A percentile compares a stretch with the other conserved stretches of the same genome.
Conservation (phyloP, 768 basidiomycete species). For the Pholiota microspora region DNA sequence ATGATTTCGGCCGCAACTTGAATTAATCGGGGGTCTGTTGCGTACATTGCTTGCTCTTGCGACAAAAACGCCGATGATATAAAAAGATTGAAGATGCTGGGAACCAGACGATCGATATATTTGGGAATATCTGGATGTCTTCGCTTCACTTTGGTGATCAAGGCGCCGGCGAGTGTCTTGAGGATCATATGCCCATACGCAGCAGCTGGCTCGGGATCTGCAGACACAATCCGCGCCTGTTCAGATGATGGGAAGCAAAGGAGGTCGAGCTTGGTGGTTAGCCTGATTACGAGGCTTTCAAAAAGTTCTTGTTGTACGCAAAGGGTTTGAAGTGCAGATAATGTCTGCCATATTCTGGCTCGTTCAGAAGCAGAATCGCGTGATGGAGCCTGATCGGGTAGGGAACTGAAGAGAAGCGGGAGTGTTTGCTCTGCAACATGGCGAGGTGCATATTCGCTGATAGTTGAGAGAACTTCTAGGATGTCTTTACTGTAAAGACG, state of each 20-base stretch:
- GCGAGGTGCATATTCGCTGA: constrained; percentile 57
- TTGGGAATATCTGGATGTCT: constrained; percentile 74
- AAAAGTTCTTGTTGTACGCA: constrained; percentile 80
- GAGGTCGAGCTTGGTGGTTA: constrained; percentile 74
- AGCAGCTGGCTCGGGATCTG: constrained; percentile 58
- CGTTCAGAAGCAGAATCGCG: constrained; percentile 54
- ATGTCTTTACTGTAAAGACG: constrained; percentile 46
- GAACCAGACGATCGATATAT: constrained; percentile 76
- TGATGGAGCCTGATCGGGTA: constrained; percentile 67
- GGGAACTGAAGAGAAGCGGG: constrained; percentile 71
- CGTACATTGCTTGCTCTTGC: constrained; percentile 26
- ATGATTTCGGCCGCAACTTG: constrained; percentile 64
- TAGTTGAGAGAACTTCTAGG: constrained; percentile 59
- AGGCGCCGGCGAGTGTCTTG: constrained; percentile 59
- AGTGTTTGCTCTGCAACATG: constrained; percentile 75
- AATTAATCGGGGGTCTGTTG: constrained; percentile 51
- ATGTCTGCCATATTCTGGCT: constrained; percentile 62
- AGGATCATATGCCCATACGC: constrained; percentile 88
- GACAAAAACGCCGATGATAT: constrained; percentile 38
- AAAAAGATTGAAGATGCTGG: constrained; percentile 66
- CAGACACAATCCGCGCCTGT: constrained; percentile 9
- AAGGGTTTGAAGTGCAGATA: constrained; percentile 67
- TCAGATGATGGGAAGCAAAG: constrained; percentile 42
- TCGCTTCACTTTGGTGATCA: constrained; percentile 43
- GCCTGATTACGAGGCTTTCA: constrained; percentile 74